Base-by-base conservation (phyloP, 495 filamentous ascomycete genomes). In the Annulohypoxylon bovei region DNA sequence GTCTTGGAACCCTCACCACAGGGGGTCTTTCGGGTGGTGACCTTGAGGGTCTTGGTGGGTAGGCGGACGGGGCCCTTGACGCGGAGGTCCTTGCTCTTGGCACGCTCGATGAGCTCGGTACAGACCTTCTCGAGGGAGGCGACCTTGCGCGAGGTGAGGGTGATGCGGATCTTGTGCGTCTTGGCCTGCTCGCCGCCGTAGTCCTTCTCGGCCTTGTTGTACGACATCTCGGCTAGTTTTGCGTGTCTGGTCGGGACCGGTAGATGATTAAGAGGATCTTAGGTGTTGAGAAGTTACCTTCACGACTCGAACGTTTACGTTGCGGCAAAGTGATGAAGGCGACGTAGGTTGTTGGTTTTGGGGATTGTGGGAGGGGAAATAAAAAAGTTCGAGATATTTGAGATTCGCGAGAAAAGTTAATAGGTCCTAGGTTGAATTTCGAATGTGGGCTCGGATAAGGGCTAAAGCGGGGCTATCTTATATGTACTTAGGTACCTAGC, bases 1-100 rank as follows among this genome's bases (percentile, higher is more conserved):
- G 95, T 99, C 91, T 99, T 99, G 81, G 93, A 97, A 84, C 95
- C 95, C 89, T 99, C 95, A 90, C 95, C 95, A 83, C 93, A 95
- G 80, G 95, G 95, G 71, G 95, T 97, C 91, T 85, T 85, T 57
- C 73, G 75, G 67, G 93, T 97, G 78, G 93, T 95, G 88, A 98
- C 88, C 87, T 96, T 91, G 76, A 99, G 90, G 79, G 88, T 91
- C 90, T 98, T 97, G 86, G 95, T 98, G 70, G 95, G 95, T 68
- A 99, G 92, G 82, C 95, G 95, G 83, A 99, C 96, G 80, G 95
- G 95, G 80, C 95, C 95, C 89, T 98, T 97, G 86, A 97, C 93
- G 80, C 93, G 93, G 77, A 99, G 92, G 77, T 93, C 93, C 93
- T 98, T 99, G 87, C 87, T 89, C 89, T 97, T 97, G 79, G 95